Conservation (phyloP, 2,329 filamentous ascomycete genomes). For the Beauveria bassiana region DNA sequence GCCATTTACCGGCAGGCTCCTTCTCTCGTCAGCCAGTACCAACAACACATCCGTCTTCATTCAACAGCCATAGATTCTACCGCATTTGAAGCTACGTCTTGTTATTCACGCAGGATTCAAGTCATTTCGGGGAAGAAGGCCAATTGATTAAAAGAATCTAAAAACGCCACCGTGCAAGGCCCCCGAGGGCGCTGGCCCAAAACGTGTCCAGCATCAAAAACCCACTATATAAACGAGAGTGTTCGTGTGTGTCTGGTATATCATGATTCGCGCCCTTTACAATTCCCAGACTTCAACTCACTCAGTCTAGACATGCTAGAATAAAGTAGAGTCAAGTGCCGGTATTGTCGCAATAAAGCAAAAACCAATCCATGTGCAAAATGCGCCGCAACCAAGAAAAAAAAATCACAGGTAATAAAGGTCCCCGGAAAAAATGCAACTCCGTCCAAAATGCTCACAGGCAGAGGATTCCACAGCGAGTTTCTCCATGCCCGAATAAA, state of each 20-base stretch:
- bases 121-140: neutral
- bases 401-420: neutral
- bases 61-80: too few relatives aligned
- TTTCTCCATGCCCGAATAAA: neutral
- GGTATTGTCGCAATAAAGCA: neutral
- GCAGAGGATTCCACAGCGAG: neutral
- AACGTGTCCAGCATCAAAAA: neutral
- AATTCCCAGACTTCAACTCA: neutral
- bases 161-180: neutral
- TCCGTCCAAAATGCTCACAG: conserved; percentile 9
- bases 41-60: too few relatives aligned
- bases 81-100: too few relatives aligned
- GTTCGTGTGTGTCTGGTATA: neutral
- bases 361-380: conserved; percentile 1
- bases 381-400: neutral
- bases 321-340: neutral
- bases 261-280: neutral
- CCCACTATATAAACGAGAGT: conserved; percentile 3
- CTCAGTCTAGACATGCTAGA: neutral
- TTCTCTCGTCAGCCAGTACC: too few relatives aligned
- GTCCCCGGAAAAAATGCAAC: neutral
- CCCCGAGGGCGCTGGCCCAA: neutral
- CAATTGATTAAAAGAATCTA: conserved; percentile 8
- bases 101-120: too few relatives aligned
- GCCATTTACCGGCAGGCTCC: too few relatives aligned